A percentile compares a stretch with the other conserved stretches of the same genome.
Evolutionary conservation across 345 rosid genomes (phyloP).

Genomic region (Isatis tinctoria): DNA sequence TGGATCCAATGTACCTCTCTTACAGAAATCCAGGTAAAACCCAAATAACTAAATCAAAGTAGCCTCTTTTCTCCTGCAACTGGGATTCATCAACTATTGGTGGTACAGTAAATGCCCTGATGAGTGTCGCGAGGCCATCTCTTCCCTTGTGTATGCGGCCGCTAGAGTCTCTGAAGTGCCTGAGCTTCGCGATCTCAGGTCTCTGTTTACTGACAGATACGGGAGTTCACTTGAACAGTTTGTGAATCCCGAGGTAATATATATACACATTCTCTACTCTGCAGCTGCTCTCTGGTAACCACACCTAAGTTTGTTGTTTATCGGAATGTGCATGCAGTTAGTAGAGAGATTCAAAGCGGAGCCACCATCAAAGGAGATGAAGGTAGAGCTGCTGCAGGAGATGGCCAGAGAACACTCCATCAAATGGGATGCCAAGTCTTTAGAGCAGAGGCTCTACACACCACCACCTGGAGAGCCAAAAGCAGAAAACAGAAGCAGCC

Average conservation of each 20-base stretch:
- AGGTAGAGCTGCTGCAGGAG: conserved; percentile 53
- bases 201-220: conserved; percentile 55
- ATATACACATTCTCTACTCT: background rate
- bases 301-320: too few relatives aligned
- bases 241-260: conserved; percentile 54
- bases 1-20: conserved; percentile 42
- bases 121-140: conserved; percentile 71
- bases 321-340: conserved; percentile 37
- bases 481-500: conserved; percentile 19
- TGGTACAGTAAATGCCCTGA: conserved; percentile 38
- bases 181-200: conserved; percentile 68
- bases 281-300: too few relatives aligned
- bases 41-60: background rate
- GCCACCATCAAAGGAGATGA: conserved; percentile 53
- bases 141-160: conserved; percentile 76
- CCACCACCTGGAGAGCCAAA: too few relatives aligned
- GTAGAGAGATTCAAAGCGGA: conserved; percentile 44
- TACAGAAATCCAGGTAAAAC: conserved; percentile 59
- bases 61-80: background rate
- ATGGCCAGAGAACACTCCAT: conserved; percentile 55
- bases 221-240: conserved; percentile 47
- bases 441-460: conserved; percentile 54
- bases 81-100: background rate
- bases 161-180: conserved; percentile 86
- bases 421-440: conserved; percentile 62